Percentiles rank a stretch among this genome's conserved stretches.
Conservation (phyloP, 768 basidiomycete species). For the Sporobolomyces phaffii region DNA sequence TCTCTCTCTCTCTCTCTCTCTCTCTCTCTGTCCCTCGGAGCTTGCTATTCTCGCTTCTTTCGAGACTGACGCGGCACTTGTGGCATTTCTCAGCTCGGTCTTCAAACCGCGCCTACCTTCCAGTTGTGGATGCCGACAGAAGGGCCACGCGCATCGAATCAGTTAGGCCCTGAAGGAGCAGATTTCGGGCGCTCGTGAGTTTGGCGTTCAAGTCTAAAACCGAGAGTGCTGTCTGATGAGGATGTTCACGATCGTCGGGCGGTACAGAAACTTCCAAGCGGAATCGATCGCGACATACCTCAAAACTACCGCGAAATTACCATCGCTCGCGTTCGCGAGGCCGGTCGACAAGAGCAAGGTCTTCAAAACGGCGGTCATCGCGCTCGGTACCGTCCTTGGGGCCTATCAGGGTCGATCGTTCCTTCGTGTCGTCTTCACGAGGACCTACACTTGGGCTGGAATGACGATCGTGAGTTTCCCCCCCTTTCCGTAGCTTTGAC, state of each 20-base stretch:
- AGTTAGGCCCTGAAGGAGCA: background rate
- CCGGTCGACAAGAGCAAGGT: constrained; percentile 60
- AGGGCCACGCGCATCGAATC: constrained; percentile 9
- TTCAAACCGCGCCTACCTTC: constrained; percentile 73
- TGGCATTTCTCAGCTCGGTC: constrained; percentile 65
- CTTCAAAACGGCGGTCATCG: constrained; percentile 51
- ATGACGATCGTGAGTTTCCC: constrained; percentile 28
- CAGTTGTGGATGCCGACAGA: constrained; percentile 31
- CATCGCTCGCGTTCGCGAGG: constrained; percentile 66
- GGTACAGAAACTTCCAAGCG: constrained; percentile 71
- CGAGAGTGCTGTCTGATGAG: no score
- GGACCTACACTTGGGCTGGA: constrained; percentile 40
- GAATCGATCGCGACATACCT: constrained; percentile 69
- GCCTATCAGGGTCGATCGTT: constrained; percentile 52
- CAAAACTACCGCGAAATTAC: constrained; percentile 65
- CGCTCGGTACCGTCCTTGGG: constrained; percentile 53
- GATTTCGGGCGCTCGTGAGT: constrained; percentile 44
- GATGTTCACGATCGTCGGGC: background rate
- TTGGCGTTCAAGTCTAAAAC: no score
- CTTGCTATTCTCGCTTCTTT: background rate
- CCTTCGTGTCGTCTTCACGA: constrained; percentile 58
- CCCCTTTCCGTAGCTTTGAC: background rate
- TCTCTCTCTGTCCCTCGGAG: background rate
- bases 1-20: background rate
- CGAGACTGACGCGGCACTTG: constrained; percentile 17